Percentiles rank a stretch among this genome's conserved stretches.
These are phyloP conservation scores for Solioccasus polychromus DNA, from an alignment of 768 basidiomycete genomes.

Conservation along the genomic window DNA sequence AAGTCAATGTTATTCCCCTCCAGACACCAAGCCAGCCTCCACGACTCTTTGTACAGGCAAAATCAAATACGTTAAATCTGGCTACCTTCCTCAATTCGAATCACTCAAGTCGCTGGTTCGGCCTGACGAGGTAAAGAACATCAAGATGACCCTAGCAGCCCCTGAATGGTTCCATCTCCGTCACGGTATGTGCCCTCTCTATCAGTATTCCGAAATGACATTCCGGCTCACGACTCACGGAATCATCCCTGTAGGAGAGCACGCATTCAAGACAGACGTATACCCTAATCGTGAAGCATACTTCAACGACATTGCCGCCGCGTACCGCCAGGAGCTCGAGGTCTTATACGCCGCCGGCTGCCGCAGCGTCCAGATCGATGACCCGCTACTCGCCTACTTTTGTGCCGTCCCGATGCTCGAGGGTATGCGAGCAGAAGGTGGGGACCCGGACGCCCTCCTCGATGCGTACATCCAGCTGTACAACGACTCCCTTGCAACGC, in stretches of 20 bases:
- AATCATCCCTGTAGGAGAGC: slow-evolving; percentile 13
- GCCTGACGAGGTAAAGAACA: slow-evolving; percentile 58
- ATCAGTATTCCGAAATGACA: background rate
- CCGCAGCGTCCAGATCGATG: slow-evolving; percentile 45
- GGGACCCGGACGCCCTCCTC: slow-evolving; percentile 62
- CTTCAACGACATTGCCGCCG: slow-evolving; percentile 47
- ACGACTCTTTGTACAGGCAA: slow-evolving; percentile 46
- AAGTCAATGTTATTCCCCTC: background rate
- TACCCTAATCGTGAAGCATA: slow-evolving; percentile 36
- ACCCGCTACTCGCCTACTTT: slow-evolving; percentile 56
- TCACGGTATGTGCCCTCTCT: slow-evolving; percentile 42
- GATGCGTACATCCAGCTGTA: slow-evolving; percentile 52
- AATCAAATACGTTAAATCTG: slow-evolving; percentile 57
- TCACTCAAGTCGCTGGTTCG: slow-evolving; percentile 55
- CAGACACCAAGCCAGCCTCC: slow-evolving; percentile 20
- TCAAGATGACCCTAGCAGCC: slow-evolving; percentile 71
- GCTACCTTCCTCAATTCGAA: slow-evolving; percentile 64
- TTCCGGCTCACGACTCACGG: background rate
- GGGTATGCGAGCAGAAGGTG: slow-evolving; percentile 57
- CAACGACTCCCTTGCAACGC: slow-evolving; percentile 36
- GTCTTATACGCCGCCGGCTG: slow-evolving; percentile 44
- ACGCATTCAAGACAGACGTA: slow-evolving; percentile 19
- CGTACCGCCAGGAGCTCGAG: slow-evolving; percentile 44
- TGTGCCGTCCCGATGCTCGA: slow-evolving; percentile 55
- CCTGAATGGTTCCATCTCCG: slow-evolving; percentile 73